Evolutionary conservation across 2,329 filamentous ascomycete genomes (phyloP).

Genomic region (Xylariomycetidae sp.): DNA sequence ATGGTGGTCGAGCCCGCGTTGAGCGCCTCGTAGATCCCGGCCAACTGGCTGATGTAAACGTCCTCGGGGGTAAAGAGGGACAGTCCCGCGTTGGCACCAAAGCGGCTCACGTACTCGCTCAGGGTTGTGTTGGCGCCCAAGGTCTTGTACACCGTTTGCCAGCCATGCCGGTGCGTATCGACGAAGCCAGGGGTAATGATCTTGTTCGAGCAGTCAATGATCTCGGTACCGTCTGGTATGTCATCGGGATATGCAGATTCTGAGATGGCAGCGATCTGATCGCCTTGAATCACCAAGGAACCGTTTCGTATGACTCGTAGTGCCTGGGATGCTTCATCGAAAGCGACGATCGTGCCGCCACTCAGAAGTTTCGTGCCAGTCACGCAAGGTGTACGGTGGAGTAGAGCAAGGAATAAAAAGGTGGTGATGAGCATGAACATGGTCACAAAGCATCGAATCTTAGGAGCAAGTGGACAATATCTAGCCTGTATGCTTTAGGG

Average conservation of each 20-base stretch:
- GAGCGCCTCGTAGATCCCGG: conserved; percentile 23
- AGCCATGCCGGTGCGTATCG: conserved; percentile 48
- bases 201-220: conserved; percentile 41
- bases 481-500: no score
- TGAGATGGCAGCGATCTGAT: conserved; percentile 31
- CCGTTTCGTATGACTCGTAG: conserved; percentile 35
- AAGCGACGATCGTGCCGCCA: conserved; percentile 38
- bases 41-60: conserved; percentile 38
- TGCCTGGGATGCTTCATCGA: conserved; percentile 27
- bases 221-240: conserved; percentile 24
- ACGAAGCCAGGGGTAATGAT: conserved; percentile 50
- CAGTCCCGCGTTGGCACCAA: conserved; percentile 30
- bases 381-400: no score
- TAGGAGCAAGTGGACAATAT: no score
- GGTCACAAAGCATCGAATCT: no score
- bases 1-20: conserved; percentile 31
- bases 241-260: conserved; percentile 4
- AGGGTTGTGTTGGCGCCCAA: conserved; percentile 44
- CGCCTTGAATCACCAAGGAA: conserved; percentile 34
- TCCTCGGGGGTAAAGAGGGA: conserved; percentile 32
- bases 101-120: conserved; percentile 39
- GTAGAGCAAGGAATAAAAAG: no score
- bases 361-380: conserved; percentile 27
- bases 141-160: conserved; percentile 50
- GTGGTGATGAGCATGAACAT: no score